A percentile compares a stretch with the other conserved stretches of the same genome.
phyloP scores from a whole-genome alignment of 805 yeast genomes.

The Wickerhamiella lipophila region DNA sequence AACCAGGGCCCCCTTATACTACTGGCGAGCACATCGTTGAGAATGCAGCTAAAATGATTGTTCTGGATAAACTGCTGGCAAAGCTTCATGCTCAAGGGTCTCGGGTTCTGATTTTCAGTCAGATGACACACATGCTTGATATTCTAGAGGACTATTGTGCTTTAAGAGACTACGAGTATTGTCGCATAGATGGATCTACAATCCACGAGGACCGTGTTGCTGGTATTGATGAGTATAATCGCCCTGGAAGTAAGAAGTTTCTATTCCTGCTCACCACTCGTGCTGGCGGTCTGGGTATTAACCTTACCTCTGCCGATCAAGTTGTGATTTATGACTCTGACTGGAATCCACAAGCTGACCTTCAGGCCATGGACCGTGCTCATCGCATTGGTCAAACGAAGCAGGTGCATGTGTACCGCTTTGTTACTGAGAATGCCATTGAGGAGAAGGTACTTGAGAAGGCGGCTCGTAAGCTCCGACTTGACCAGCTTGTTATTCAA shows the following conservation, averaged over 20 bases:
- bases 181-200: constrained; percentile 90
- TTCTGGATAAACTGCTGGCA: constrained; percentile 68
- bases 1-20: constrained; percentile 95
- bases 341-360: constrained; percentile 93
- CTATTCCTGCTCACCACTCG: constrained; percentile 81
- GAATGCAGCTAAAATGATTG: constrained; percentile 85
- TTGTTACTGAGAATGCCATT: constrained; percentile 91
- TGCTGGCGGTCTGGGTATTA: constrained; percentile 96
- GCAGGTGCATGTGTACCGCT: constrained; percentile 82
- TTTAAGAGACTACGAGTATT: constrained; percentile 72
- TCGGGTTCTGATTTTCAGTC: constrained; percentile 80
- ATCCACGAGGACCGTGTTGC: constrained; percentile 82
- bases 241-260: constrained; percentile 67
- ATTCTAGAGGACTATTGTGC: constrained; percentile 85
- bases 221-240: constrained; percentile 86
- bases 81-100: constrained; percentile 70
- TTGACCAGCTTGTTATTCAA: constrained; percentile 91
- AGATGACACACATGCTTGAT: constrained; percentile 83
- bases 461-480: constrained; percentile 84
- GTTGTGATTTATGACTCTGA: constrained; percentile 90
- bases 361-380: constrained; percentile 90
- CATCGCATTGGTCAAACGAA: constrained; percentile 95
- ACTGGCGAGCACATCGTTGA: constrained; percentile 84
- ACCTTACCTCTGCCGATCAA: constrained; percentile 87
- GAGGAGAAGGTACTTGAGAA: constrained; percentile 92